phyloP scores from a whole-genome alignment of 1,284 basidiomycete genomes.

The Dichomitus squalens region DNA sequence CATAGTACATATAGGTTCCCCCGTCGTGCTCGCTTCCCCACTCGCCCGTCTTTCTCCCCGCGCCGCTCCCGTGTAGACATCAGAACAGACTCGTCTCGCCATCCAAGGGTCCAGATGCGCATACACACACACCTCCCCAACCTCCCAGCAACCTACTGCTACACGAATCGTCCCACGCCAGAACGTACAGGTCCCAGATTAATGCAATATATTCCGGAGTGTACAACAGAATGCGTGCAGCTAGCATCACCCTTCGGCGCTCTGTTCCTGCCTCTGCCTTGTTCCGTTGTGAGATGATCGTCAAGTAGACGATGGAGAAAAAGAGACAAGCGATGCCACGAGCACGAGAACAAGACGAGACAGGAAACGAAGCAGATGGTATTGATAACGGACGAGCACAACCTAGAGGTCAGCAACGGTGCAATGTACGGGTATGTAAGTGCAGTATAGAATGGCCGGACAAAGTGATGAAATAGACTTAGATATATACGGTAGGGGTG shows the following conservation, averaged over 20 bases:
- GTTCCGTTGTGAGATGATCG: not conserved
- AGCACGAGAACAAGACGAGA: not conserved
- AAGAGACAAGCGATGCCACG: not conserved
- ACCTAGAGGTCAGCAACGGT: not conserved
- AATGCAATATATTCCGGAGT: constrained; percentile 33
- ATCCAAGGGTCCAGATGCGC: not conserved
- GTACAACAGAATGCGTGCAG: not conserved
- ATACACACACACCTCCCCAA: not conserved
- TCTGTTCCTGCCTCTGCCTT: not conserved
- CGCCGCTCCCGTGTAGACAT: not conserved
- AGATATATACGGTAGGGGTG: constrained; percentile 17
- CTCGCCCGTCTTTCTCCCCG: not conserved
- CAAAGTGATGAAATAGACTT: constrained; percentile 15
- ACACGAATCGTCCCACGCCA: not conserved
- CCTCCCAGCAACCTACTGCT: not conserved
- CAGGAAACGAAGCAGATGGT: not conserved
- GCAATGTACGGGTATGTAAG: constrained; percentile 17
- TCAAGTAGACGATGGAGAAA: too few species aligned
- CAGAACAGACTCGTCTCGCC: not conserved
- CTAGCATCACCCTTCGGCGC: not conserved
- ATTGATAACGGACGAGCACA: not conserved
- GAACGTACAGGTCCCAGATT: constrained; percentile 20
- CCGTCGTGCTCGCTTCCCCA: not conserved
- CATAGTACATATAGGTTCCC: not conserved
- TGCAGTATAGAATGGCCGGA: constrained; percentile 24